phyloP scores from a whole-genome alignment of 1,139 yeast species.

The Geotrichum macrosporum region DNA sequence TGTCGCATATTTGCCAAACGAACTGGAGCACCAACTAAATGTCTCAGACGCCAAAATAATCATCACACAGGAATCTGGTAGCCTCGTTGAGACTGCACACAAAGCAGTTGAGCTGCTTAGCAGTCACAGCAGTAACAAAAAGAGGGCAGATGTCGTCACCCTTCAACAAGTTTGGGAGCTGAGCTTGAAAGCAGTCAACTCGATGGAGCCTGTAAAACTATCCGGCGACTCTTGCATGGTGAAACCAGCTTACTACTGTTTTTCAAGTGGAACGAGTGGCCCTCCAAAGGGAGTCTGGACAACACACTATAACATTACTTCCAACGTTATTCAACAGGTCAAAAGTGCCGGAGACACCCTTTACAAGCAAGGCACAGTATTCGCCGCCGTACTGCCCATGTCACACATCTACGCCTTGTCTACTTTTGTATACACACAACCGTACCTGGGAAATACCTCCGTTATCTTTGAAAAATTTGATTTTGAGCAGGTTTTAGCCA shows the following conservation, averaged over 20 bases:
- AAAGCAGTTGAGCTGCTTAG: constrained; percentile 31
- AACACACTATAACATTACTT: constrained; percentile 45
- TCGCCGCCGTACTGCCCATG: constrained; percentile 37
- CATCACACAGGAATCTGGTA: constrained; percentile 29
- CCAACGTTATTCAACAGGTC: constrained; percentile 32
- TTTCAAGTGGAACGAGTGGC: constrained; percentile 77
- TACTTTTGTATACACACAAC: constrained; percentile 28
- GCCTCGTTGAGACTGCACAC: constrained; percentile 25
- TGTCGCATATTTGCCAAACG: constrained; percentile 36
- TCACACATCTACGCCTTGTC: constrained; percentile 40
- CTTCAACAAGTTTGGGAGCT: constrained; percentile 23
- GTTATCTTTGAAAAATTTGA: constrained; percentile 38
- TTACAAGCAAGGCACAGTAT: constrained; percentile 19
- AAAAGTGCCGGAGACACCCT: constrained; percentile 18
- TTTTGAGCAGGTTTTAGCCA: constrained; percentile 32
- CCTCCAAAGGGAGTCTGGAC: constrained; percentile 68
- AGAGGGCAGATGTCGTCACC: constrained; percentile 24
- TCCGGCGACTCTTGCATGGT: constrained; percentile 24
- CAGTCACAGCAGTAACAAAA: constrained; percentile 18
- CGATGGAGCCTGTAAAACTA: background rate
- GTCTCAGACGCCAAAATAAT: constrained; percentile 33
- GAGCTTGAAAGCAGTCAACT: constrained; percentile 21
- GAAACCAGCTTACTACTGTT: constrained; percentile 42
- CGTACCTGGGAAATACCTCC: constrained; percentile 28
- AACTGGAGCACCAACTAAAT: constrained; percentile 37